phyloP scores from a whole-genome alignment of 306 rosid genomes.

The Cucurbita moschata region DNA sequence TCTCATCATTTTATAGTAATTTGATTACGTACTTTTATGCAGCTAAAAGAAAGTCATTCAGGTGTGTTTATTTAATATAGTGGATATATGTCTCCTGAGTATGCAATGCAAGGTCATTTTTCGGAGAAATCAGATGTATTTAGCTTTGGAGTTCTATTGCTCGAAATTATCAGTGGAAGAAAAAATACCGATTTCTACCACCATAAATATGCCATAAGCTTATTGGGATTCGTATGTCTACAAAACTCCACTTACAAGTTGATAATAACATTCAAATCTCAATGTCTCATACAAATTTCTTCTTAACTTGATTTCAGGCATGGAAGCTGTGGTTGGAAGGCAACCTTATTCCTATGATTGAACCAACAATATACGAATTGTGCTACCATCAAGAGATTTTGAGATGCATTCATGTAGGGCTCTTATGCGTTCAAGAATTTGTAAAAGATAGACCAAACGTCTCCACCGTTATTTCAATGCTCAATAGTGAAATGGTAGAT shows the following conservation, averaged over 20 bases:
- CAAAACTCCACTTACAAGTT: too few species aligned
- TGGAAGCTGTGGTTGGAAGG: neutral
- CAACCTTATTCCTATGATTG: neutral
- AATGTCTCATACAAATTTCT: neutral
- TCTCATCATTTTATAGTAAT: neutral
- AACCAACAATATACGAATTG: neutral
- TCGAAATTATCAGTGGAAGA: neutral
- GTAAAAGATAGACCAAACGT: neutral
- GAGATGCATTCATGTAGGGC: neutral
- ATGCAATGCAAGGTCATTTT: neutral
- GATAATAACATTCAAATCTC: neutral
- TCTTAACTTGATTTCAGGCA: neutral
- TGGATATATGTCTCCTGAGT: conserved; percentile 1
- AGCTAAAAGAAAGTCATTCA: neutral
- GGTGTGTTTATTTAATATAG: neutral
- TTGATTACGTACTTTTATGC: neutral
- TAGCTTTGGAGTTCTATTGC: neutral
- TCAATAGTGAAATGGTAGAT: conserved; percentile 1
- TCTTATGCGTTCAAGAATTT: neutral
- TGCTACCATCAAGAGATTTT: neutral
- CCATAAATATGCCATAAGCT: neutral
- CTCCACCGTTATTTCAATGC: conserved; percentile 1
- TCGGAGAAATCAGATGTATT: neutral
- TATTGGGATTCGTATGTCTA: neutral
- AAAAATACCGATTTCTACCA: neutral